These are phyloP conservation scores for Phaeosphaeria sp. DNA, from an alignment of 2,329 filamentous ascomycete species.

Conservation along the genomic window DNA sequence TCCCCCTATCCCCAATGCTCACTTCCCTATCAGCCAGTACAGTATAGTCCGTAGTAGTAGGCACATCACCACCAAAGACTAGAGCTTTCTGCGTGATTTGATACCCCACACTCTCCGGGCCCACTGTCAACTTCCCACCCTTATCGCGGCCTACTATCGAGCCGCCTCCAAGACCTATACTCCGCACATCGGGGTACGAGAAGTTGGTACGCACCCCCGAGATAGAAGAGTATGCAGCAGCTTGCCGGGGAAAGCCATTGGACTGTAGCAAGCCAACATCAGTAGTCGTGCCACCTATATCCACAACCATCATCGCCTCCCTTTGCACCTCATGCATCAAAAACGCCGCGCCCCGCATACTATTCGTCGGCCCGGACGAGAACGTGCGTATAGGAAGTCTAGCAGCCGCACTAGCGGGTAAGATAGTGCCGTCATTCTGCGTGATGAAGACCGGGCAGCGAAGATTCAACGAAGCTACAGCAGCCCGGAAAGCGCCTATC, in stretches of 20 bases:
- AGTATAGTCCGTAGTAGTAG: constrained; percentile 56
- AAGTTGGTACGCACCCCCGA: constrained; percentile 64
- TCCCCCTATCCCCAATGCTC: constrained; percentile 26
- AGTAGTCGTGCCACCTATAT: constrained; percentile 71
- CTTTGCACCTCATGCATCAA: constrained; percentile 38
- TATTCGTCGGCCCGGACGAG: constrained; percentile 69
- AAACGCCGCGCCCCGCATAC: constrained; percentile 61
- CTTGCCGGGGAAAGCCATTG: constrained; percentile 68
- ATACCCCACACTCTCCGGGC: constrained; percentile 64
- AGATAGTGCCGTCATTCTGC: constrained; percentile 69
- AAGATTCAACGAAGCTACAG: constrained; percentile 56
- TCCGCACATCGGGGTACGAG: constrained; percentile 57
- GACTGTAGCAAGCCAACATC: constrained; percentile 67
- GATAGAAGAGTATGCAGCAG: constrained; percentile 66
- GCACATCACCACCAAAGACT: constrained; percentile 61
- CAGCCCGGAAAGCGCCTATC: constrained; percentile 62
- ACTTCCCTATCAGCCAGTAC: constrained; percentile 40
- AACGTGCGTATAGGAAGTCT: constrained; percentile 67
- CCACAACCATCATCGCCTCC: constrained; percentile 27
- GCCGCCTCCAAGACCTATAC: constrained; percentile 65
- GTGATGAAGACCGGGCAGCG: constrained; percentile 68
- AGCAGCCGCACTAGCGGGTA: constrained; percentile 60
- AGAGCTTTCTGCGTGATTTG: constrained; percentile 56
- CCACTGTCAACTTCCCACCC: constrained; percentile 51
- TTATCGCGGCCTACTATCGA: constrained; percentile 39